Evolutionary conservation across 129 eudicot genomes (phyloP).

Genomic region (Pseudognaphalium luteoalbum): DNA sequence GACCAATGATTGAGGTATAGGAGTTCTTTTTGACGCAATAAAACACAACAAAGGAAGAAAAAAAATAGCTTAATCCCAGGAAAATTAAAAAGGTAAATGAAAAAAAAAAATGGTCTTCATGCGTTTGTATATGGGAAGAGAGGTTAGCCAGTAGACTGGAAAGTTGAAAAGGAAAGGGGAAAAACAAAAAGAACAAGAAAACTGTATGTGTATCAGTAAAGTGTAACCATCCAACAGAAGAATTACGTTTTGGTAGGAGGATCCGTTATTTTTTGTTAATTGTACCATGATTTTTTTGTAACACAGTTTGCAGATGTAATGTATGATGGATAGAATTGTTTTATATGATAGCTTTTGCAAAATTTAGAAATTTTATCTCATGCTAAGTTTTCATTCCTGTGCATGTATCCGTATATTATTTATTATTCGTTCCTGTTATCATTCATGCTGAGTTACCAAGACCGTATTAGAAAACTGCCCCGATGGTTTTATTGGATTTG

Average conservation of each 20-base stretch:
- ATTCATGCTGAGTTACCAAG: neutral
- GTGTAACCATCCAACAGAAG: constrained; percentile 37
- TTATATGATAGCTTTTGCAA: constrained; percentile 31
- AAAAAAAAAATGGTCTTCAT: constrained; percentile 26
- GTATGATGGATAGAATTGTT: constrained; percentile 37
- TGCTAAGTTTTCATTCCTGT: neutral
- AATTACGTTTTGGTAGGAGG: constrained; percentile 39
- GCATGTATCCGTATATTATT: neutral
- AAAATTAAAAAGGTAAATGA: constrained; percentile 20
- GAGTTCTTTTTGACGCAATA: constrained; percentile 58
- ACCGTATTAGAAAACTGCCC: neutral
- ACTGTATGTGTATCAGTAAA: constrained; percentile 41
- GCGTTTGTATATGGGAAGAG: constrained; percentile 64
- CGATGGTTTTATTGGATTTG: neutral
- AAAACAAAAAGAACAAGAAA: constrained; percentile 23
- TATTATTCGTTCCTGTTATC: neutral
- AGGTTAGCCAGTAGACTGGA: constrained; percentile 37
- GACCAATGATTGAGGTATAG: constrained; percentile 37
- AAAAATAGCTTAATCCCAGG: constrained; percentile 22
- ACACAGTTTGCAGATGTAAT: constrained; percentile 40
- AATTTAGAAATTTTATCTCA: constrained; percentile 6
- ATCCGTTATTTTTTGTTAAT: constrained; percentile 21
- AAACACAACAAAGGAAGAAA: constrained; percentile 16
- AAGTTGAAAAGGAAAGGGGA: constrained; percentile 8
- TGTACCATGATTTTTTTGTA: constrained; percentile 32